Base-by-base conservation (phyloP, 352 stramenopile genomes). In the Phytophthora macrochlamydospora region DNA sequence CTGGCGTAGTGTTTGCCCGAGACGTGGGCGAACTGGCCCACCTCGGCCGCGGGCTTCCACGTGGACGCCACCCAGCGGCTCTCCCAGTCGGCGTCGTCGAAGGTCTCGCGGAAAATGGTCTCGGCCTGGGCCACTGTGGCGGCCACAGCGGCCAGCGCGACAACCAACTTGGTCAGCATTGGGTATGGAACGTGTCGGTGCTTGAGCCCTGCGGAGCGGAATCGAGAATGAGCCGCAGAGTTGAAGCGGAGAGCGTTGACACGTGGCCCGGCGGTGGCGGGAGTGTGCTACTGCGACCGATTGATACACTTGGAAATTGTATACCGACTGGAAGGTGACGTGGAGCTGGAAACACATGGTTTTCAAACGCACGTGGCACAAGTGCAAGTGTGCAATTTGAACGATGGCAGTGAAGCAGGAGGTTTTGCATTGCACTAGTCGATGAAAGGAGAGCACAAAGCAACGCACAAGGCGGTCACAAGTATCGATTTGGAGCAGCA, bases 1-100 rank as follows among this genome's bases (percentile, higher is more conserved):
- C 97, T 87, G n/a, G 71, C 89, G 73, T 96, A 98, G 81, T 92
- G 97, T 73, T 98, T 75, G 52, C 97, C 97, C 13, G 85, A 69
- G 37, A 97, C 98, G 73, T 97, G 97, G 59, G 89, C 86, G 89
- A 98, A 99, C 65, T 89, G 78, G 69, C 97, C 97, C 62, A 99
- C 95, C 75, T 99, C 95, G 24, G 65, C 67, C 51, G 85, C 71
- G 3, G 90, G 80, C 81, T 99, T 99, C 96, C 96, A 99, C 45
- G 93, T 88, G 35, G 87, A 98, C n/a, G 92, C 86, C 55, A 98
- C 89, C 83, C 87, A 95, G 59, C 81, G 76, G 31, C 75, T 66
- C 35, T 72, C 67, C 83, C 85, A 95, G 63, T 81, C 83, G 18
- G 79, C 87, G 77, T 98, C 92, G 65, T 97, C 85, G 71, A 98